Conservation (phyloP, 192 early-diverging fungal species). For the Podila epigama region DNA sequence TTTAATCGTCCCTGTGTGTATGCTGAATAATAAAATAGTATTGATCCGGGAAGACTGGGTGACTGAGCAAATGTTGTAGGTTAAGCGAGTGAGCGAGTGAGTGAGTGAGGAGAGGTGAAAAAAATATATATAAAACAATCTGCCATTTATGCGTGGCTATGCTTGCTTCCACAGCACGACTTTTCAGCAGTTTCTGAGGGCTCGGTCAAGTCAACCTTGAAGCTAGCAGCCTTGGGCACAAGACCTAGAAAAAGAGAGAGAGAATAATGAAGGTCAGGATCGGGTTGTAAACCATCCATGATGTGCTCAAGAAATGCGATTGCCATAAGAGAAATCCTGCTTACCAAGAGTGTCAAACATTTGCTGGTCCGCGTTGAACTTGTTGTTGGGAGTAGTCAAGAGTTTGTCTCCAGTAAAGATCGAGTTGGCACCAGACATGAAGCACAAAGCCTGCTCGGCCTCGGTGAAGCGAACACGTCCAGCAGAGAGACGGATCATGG, state of each 20-base stretch:
- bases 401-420: constrained; percentile 88
- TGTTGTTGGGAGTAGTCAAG: constrained; percentile 84
- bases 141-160: constrained; percentile 38
- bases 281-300: background rate
- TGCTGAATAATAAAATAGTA: too few relatives aligned
- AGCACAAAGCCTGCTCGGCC: constrained; percentile 77
- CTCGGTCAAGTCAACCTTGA: constrained; percentile 46
- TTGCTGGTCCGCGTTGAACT: constrained; percentile 68
- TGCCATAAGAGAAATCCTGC: background rate
- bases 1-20: too few relatives aligned
- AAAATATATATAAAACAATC: too few relatives aligned
- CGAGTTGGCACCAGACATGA: constrained; percentile 85
- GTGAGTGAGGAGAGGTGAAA: background rate
- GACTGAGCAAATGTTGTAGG: too few relatives aligned
- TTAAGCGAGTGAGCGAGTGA: too few relatives aligned
- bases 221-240: constrained; percentile 49
- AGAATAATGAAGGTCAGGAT: constrained; percentile 2
- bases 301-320: background rate
- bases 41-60: too few relatives aligned
- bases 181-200: constrained; percentile 21
- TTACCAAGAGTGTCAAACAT: constrained; percentile 74
- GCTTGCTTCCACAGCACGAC: constrained; percentile 39
- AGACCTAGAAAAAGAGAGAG: constrained; percentile 14
- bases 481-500: constrained; percentile 81
- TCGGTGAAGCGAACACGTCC: constrained; percentile 76